phyloP scores from a whole-genome alignment of 371 early-diverging fungal genomes.

The Rhizopus stolonifer region DNA sequence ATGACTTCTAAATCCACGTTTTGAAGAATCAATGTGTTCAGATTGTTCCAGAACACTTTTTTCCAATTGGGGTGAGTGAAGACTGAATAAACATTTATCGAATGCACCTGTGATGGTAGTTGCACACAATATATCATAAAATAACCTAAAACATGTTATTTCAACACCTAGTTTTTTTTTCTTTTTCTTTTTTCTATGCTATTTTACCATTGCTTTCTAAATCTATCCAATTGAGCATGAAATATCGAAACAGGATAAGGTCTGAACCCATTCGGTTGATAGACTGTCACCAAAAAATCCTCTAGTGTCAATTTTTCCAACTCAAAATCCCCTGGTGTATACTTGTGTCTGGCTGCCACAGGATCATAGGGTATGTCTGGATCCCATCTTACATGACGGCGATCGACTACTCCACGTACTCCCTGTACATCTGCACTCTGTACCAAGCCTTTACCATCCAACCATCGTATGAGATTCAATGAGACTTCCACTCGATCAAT shows the following conservation, averaged over 20 bases:
- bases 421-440: constrained; percentile 83
- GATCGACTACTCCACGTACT: constrained; percentile 87
- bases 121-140: constrained; percentile 89
- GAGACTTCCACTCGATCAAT: constrained; percentile 86
- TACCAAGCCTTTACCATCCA: constrained; percentile 90
- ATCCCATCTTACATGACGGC: constrained; percentile 84
- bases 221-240: constrained; percentile 75
- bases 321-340: constrained; percentile 85
- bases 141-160: no score
- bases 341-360: constrained; percentile 57
- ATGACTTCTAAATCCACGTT: constrained; percentile 37
- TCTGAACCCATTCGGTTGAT: constrained; percentile 75
- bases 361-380: constrained; percentile 65
- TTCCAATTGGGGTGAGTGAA: constrained; percentile 79
- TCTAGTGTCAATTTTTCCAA: constrained; percentile 67
- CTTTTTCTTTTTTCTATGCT: no score
- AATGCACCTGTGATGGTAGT: constrained; percentile 90
- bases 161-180: no score
- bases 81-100: constrained; percentile 91
- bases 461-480: constrained; percentile 85
- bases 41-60: constrained; percentile 51
- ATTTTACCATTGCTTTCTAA: constrained; percentile 83
- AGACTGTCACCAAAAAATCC: constrained; percentile 35
- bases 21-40: constrained; percentile 41
- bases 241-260: constrained; percentile 89